These are phyloP conservation scores for Camellia oleifera DNA, from an alignment of 179 eudicot genomes.

Conservation along the genomic window DNA sequence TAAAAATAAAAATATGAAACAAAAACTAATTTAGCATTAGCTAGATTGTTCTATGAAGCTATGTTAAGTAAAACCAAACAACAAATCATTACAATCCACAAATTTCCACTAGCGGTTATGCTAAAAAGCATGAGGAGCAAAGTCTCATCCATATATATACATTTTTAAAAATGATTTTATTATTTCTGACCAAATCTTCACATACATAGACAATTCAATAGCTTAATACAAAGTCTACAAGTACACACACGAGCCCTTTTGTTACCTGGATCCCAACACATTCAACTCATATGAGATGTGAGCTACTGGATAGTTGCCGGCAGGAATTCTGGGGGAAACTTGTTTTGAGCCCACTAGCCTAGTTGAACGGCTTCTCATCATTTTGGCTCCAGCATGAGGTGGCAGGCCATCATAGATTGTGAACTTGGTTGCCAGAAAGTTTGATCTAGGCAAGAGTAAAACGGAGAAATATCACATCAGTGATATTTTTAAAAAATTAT, in stretches of 20 bases:
- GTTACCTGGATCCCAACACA: conserved; percentile 44
- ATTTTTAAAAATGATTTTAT: not conserved
- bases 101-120: not conserved
- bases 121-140: not conserved
- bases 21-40: not conserved
- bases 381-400: conserved; percentile 56
- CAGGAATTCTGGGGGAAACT: conserved; percentile 44
- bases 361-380: conserved; percentile 31
- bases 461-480: not conserved
- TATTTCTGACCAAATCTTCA: not conserved
- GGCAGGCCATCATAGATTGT: conserved; percentile 67
- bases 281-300: conserved; percentile 46
- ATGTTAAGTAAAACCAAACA: not conserved
- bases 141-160: not conserved
- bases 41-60: not conserved
- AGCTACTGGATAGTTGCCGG: conserved; percentile 36
- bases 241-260: not conserved
- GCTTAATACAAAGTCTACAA: not conserved
- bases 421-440: conserved; percentile 82
- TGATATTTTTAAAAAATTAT: too few relatives aligned
- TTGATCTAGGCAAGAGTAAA: conserved; percentile 52
- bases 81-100: not conserved
- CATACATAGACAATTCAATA: not conserved
- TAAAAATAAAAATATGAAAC: not conserved
- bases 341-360: conserved; percentile 29